phyloP scores from a whole-genome alignment of 805 yeast species.

The Monosporozyma unispora region DNA sequence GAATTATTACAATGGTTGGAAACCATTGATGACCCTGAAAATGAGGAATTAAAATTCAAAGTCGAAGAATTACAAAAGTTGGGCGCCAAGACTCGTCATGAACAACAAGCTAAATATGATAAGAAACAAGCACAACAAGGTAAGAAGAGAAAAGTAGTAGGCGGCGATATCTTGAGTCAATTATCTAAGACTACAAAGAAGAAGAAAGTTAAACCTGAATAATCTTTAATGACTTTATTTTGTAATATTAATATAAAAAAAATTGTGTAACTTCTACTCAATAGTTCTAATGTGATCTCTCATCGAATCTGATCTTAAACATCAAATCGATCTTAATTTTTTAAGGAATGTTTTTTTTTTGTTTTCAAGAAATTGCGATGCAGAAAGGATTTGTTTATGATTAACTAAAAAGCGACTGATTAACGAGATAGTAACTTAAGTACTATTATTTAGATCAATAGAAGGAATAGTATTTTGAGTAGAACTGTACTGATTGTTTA shows the following conservation, averaged over 20 bases:
- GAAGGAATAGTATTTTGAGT: too few species aligned
- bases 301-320: background rate
- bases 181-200: conserved; percentile 8
- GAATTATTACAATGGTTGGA: conserved; percentile 74
- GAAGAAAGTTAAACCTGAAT: conserved; percentile 1
- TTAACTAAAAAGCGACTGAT: background rate
- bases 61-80: conserved; percentile 39
- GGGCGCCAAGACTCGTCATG: conserved; percentile 66
- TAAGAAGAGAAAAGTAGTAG: conserved; percentile 11
- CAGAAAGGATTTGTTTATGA: background rate
- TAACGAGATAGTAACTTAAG: background rate
- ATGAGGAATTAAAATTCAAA: conserved; percentile 45
- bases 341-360: background rate
- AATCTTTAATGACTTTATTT: background rate
- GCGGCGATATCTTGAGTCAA: conserved; percentile 15
- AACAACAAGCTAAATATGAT: conserved; percentile 56
- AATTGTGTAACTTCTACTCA: background rate
- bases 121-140: conserved; percentile 33
- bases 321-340: background rate
- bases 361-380: background rate
- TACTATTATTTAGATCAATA: background rate
- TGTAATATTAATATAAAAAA: background rate
- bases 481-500: too few species aligned
- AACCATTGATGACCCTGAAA: conserved; percentile 22
- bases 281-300: background rate